Evolutionary conservation across 768 basidiomycete genomes (phyloP), one percentile per base, ranked within the genome.

Genomic region (Psilocybe tampanensis): DNA sequence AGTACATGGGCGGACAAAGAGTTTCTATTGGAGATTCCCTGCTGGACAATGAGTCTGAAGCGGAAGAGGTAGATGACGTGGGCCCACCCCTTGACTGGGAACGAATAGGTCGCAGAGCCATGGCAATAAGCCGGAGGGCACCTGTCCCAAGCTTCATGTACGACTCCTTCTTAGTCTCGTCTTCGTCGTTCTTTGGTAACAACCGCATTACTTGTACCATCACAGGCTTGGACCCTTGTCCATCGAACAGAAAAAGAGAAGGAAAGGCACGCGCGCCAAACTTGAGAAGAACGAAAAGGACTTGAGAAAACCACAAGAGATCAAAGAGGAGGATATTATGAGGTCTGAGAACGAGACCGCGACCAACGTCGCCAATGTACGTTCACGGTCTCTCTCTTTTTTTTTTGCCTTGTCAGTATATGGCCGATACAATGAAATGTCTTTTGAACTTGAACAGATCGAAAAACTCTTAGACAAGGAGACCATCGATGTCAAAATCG

Each of bases 211-310:
- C 22, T 29, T n/a, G n/a, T n/a, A n/a, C n/a, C n/a, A 55, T 15
- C n/a, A 24, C 58, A 98, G 96, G 94, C 80, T 95, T 21, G 97
- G 97, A 1, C 96, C 97, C n/a, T 77, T 99, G 12, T 86, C 87
- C 0, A 78, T 93, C 29, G 92, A 95, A 68, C 88, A 88, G 68
- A 97, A 93, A 73, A 89, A 90, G 66, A 81, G 94, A 3, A 74
- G 71, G 3, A 64, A 76, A 0, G 72, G 66, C 1, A 89, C 87
- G 60, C 84, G 92, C 3, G 77, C 85, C 8, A 88, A 80, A 61
- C 76, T 89, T 12, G 88, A 93, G 66, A 89, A 89, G 68, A 83
- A 85, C 56, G 85, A 86, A 62, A 87, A 80, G 47, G 85, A 86
- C 54, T 83, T 82, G 65, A 76, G 80, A 23, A 82, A 82, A 60